phyloP scores from a whole-genome alignment of 768 basidiomycete genomes.

The Exsudoporus frostii region DNA sequence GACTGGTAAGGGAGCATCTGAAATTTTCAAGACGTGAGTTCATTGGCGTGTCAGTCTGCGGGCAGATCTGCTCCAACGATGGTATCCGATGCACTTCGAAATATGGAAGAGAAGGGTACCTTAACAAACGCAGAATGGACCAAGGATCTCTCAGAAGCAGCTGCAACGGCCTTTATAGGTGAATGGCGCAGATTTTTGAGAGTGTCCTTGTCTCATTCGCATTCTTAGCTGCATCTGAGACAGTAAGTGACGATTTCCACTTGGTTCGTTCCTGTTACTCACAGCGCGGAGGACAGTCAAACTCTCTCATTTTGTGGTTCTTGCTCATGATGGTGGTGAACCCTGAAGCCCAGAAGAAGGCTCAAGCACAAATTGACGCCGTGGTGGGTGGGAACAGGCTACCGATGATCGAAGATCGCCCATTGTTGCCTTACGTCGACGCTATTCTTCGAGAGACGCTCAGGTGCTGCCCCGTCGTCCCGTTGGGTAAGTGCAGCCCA shows the following conservation, averaged over 20 bases:
- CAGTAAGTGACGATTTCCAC: conserved; percentile 5
- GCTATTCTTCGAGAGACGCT: conserved; percentile 20
- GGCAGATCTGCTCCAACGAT: conserved; percentile 13
- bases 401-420: conserved; percentile 15
- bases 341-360: conserved; percentile 17
- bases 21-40: neutral
- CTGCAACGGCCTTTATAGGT: conserved; percentile 24
- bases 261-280: neutral
- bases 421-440: conserved; percentile 19
- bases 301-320: conserved; percentile 23
- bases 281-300: conserved; percentile 12
- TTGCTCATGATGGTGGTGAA: conserved; percentile 18
- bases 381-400: conserved; percentile 13
- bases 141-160: conserved; percentile 18
- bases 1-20: conserved; percentile 9
- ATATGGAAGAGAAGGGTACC: conserved; percentile 5
- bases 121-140: neutral
- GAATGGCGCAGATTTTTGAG: neutral
- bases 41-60: conserved; percentile 4
- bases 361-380: conserved; percentile 23
- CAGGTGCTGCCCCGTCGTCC: conserved; percentile 12
- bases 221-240: conserved; percentile 19
- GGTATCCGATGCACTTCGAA: conserved; percentile 18
- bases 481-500: conserved; percentile 10
- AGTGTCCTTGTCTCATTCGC: neutral